A percentile compares a stretch with the other conserved stretches of the same genome.
Conservation (phyloP, 192 early-diverging fungal species). For the Coemansia sp. region DNA sequence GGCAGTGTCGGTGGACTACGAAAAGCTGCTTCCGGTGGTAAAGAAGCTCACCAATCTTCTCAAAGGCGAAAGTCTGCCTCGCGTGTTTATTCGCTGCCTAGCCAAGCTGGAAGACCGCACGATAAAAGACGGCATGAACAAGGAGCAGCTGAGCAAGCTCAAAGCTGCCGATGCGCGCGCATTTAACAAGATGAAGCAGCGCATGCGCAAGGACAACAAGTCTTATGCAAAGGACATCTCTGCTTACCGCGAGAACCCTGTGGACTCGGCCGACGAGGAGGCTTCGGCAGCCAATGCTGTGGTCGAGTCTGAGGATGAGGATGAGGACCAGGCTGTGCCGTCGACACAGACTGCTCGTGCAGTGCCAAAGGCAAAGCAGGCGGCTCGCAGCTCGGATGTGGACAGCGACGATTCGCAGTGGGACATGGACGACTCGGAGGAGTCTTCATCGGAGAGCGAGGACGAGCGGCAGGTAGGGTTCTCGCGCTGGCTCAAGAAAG, state of each 20-base stretch:
- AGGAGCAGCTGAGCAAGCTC: slow-evolving; percentile 80
- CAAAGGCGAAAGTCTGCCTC: slow-evolving; percentile 30
- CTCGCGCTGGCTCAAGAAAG: slow-evolving; percentile 53
- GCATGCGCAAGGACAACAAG: slow-evolving; percentile 87
- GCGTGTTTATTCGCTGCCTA: slow-evolving; percentile 48
- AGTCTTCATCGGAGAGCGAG: slow-evolving; percentile 31
- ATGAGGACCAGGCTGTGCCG: slow-evolving; percentile 24
- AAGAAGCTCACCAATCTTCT: slow-evolving; percentile 55
- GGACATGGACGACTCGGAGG: slow-evolving; percentile 23
- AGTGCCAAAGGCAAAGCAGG: slow-evolving; percentile 4
- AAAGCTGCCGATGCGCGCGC: slow-evolving; percentile 77
- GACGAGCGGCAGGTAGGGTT: slow-evolving; percentile 21
- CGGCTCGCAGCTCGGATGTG: slow-evolving; percentile 10
- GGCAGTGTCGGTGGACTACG: slow-evolving; percentile 68
- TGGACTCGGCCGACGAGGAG: slow-evolving; percentile 39
- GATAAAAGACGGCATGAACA: slow-evolving; percentile 60
- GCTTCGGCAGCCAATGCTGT: slow-evolving; percentile 10
- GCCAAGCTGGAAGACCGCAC: slow-evolving; percentile 76
- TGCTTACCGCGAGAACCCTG: slow-evolving; percentile 58
- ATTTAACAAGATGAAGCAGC: slow-evolving; percentile 90
- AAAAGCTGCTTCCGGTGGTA: slow-evolving; percentile 72
- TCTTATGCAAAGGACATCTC: slow-evolving; percentile 69
- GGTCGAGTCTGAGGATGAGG: slow-evolving; percentile 21
- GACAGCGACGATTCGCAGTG: slow-evolving; percentile 13
- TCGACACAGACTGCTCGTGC: not conserved